phyloP scores from a whole-genome alignment of 768 basidiomycete species.

The Mycena pura region DNA sequence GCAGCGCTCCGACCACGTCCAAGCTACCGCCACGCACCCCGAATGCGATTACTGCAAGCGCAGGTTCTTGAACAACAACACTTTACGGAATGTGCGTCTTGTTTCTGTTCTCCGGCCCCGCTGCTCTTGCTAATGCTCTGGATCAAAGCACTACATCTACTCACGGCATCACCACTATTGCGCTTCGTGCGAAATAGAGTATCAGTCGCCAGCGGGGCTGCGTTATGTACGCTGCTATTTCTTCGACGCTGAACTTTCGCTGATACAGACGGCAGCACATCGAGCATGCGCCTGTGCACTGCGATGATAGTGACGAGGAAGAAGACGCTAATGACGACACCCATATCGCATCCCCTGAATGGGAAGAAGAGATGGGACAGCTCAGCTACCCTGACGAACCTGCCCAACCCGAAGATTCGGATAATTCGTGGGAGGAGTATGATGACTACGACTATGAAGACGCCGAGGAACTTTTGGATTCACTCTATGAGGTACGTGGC shows the following conservation, averaged over 20 bases:
- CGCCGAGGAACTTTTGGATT: conserved; percentile 23
- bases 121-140: not conserved
- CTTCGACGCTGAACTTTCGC: not conserved
- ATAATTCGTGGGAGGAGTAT: conserved; percentile 30
- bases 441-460: conserved; percentile 30
- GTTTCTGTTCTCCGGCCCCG: not conserved
- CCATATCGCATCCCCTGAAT: conserved; percentile 12
- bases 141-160: conserved; percentile 31
- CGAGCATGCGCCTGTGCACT: conserved; percentile 25
- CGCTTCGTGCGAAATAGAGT: conserved; percentile 28
- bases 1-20: conserved; percentile 28
- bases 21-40: conserved; percentile 24
- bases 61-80: conserved; percentile 29
- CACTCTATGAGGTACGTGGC: not conserved
- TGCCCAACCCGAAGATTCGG: conserved; percentile 33
- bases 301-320: conserved; percentile 31
- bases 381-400: conserved; percentile 36
- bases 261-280: conserved; percentile 23
- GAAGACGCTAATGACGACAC: conserved; percentile 6
- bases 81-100: conserved; percentile 26
- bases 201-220: conserved; percentile 25
- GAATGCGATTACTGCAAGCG: conserved; percentile 29
- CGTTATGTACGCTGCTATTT: conserved; percentile 18
- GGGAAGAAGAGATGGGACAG: conserved; percentile 27
- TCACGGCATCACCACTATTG: conserved; percentile 33